phyloP scores from a whole-genome alignment of 2,329 filamentous ascomycete species.

The Coniochaeta hoffmannii region DNA sequence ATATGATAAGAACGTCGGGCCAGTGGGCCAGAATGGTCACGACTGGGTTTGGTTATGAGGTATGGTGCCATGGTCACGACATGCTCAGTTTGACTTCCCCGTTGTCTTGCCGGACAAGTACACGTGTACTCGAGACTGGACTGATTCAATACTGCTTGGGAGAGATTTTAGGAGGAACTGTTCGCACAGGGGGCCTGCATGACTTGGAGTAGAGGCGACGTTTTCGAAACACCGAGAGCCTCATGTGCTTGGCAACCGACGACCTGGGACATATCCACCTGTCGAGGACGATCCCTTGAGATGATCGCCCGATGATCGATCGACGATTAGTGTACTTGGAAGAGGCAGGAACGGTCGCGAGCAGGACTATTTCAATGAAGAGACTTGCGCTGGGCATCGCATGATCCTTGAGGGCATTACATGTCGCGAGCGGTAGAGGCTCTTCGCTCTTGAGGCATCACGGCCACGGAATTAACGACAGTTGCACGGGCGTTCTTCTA shows the following conservation, averaged over 20 bases:
- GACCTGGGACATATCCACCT: neutral
- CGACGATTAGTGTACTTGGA: neutral
- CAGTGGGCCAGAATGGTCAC: neutral
- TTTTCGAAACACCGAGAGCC: neutral
- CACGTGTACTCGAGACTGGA: neutral
- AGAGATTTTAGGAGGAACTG: no score
- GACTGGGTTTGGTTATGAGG: neutral
- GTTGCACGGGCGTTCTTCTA: neutral
- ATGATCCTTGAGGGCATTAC: neutral
- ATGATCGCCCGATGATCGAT: neutral
- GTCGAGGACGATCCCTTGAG: neutral
- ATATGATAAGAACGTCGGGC: neutral
- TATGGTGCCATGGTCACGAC: neutral
- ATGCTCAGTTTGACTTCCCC: neutral
- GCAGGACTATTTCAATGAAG: no score
- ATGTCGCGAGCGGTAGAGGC: no score
- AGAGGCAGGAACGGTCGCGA: neutral
- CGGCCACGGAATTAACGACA: no score
- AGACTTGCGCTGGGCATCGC: no score
- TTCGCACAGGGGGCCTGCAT: neutral
- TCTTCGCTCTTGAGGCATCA: no score
- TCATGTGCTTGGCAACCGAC: neutral
- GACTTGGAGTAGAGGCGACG: neutral
- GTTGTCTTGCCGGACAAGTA: neutral
- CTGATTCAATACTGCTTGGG: neutral